Conservation (phyloP, 2,329 filamentous ascomycete species). For the Fusarium sambucinum region DNA sequence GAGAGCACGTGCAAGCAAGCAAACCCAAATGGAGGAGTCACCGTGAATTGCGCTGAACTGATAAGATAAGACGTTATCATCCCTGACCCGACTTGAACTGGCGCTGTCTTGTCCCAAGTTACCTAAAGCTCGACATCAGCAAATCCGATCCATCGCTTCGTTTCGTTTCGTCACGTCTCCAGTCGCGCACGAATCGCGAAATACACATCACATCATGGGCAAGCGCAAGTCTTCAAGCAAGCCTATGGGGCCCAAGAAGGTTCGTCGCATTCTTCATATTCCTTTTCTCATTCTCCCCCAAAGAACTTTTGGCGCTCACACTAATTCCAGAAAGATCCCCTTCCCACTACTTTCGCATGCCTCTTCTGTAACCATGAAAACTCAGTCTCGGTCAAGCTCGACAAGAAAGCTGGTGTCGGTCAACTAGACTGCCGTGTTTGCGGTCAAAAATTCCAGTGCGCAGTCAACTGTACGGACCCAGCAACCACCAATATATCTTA, state of each 20-base stretch:
- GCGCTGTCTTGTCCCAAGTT: slow-evolving; percentile 30
- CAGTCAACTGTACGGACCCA: slow-evolving; percentile 81
- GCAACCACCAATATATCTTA: background rate
- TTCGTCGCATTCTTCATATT: slow-evolving; percentile 53
- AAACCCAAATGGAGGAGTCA: background rate
- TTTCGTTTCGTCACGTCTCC: background rate
- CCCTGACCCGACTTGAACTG: slow-evolving; percentile 33
- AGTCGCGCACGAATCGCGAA: slow-evolving; percentile 35
- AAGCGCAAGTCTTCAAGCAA: slow-evolving; percentile 95
- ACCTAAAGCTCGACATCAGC: slow-evolving; percentile 42
- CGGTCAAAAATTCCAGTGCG: slow-evolving; percentile 91
- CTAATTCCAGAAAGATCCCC: slow-evolving; percentile 70
- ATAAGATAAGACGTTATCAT: slow-evolving; percentile 45
- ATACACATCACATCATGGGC: slow-evolving; percentile 68
- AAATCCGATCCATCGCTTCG: slow-evolving; percentile 37
- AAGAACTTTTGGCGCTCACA: slow-evolving; percentile 18
- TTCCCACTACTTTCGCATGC: slow-evolving; percentile 90
- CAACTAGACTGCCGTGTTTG: slow-evolving; percentile 91
- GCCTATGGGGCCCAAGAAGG: slow-evolving; percentile 85
- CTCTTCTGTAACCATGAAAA: slow-evolving; percentile 99
- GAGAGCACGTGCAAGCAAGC: slow-evolving; percentile 43
- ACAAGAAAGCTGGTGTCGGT: slow-evolving; percentile 91
- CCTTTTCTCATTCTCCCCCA: slow-evolving; percentile 1
- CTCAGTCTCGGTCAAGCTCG: slow-evolving; percentile 88
- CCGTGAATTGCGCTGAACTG: slow-evolving; percentile 12